Base-by-base conservation (phyloP, 371 early-diverging fungal genomes). In the Syncephalastrum sp. region DNA sequence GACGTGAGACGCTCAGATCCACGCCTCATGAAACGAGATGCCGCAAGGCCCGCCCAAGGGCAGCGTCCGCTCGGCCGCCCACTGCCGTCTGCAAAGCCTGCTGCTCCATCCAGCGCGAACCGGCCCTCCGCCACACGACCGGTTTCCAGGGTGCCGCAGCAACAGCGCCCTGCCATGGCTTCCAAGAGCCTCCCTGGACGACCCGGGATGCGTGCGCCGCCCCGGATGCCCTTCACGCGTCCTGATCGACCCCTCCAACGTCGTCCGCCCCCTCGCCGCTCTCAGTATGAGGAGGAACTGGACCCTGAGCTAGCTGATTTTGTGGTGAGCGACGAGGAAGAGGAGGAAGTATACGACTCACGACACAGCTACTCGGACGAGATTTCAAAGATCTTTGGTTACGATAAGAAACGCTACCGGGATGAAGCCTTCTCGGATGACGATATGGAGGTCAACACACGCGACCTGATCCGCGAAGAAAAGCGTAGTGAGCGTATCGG, bases 391-490 rank as follows among this genome's bases (percentile, higher is more conserved):
- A 69, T 82, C 45, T 84, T 82, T 52, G 71, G 79, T 21, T 78
- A 78, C 54, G 68, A 78, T 50, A 63, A 58, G 42, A 56, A 54
- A 53, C 60, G 82, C 48, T 82, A 78, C 56, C 67, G 67, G 4
- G 68, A 79, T 57, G 84, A 84, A 24, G 63, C 67, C 19, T 75
- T 59, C 42, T 84, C 84, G 13, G 84, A 83, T 57, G 79, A 79
- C 47, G 83, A 84, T 64, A 84, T 84, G 84, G 84, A 84, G 54
- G 84, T 81, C 5, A 64, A 78, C 55, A 72, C 84, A 15, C 64
- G 75, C 19, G 82, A 84, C 49, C 75, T 84, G 5, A 57, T 82
- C 27, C 69, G 79, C 24, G 84, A 84, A 63, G 84, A 84, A 58
- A 75, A 75, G 41, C 65, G 82, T 73, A 84, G 84, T 70, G 81